Conservation (phyloP, 768 basidiomycete genomes). For the Rickenella mellea region DNA sequence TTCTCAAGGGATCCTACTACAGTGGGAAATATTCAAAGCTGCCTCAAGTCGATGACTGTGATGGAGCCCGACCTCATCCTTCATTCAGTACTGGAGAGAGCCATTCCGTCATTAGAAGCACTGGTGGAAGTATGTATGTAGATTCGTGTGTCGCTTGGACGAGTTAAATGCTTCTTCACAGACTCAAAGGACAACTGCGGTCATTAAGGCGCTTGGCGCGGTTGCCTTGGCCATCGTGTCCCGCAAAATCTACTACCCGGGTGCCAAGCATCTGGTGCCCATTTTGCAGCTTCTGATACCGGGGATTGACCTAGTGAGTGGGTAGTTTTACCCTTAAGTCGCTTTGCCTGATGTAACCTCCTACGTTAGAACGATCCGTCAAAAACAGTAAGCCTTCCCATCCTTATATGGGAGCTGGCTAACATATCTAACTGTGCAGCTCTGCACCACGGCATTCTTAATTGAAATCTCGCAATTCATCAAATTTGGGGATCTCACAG, state of each 20-base stretch:
- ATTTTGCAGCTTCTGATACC: slow-evolving; percentile 77
- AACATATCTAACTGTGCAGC: slow-evolving; percentile 27
- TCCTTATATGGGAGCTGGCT: slow-evolving; percentile 5
- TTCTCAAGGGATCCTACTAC: slow-evolving; percentile 77
- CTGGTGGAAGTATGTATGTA: slow-evolving; percentile 58
- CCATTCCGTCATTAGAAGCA: slow-evolving; percentile 79
- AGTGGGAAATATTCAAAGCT: slow-evolving; percentile 66
- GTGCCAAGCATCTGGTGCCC: slow-evolving; percentile 72
- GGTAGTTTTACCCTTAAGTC: background rate
- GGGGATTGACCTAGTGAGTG: slow-evolving; percentile 73
- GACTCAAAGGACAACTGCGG: slow-evolving; percentile 79
- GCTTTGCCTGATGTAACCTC: slow-evolving; percentile 4
- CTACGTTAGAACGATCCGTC: slow-evolving; percentile 57
- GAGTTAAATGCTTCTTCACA: slow-evolving; percentile 20
- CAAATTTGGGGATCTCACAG: slow-evolving; percentile 57
- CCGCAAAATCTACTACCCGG: slow-evolving; percentile 67
- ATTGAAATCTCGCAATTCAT: slow-evolving; percentile 68
- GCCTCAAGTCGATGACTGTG: slow-evolving; percentile 71
- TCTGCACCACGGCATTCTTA: slow-evolving; percentile 69
- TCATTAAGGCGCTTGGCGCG: slow-evolving; percentile 78
- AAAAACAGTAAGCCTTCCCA: slow-evolving; percentile 48
- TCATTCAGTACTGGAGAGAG: slow-evolving; percentile 72
- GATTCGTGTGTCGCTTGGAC: slow-evolving; percentile 1
- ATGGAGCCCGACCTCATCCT: slow-evolving; percentile 85
- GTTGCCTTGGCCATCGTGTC: slow-evolving; percentile 77